A percentile compares a stretch with the other conserved stretches of the same genome.
phyloP scores from a whole-genome alignment of 73 alveolate genomes.

The Tetrahymena malaccensis region DNA sequence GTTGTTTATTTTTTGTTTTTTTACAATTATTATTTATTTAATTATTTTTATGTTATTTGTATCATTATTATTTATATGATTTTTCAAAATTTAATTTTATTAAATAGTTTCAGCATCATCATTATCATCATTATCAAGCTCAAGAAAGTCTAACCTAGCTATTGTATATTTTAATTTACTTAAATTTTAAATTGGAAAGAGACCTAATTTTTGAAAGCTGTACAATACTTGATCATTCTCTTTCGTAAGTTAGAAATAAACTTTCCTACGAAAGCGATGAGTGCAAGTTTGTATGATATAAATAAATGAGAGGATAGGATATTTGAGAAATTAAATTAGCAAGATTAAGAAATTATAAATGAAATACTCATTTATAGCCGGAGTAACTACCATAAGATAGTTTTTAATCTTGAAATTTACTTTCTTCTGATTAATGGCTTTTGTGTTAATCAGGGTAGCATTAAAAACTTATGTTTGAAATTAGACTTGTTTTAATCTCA shows the following conservation, averaged over 20 bases:
- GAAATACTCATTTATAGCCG: not conserved
- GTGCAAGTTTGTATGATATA: not conserved
- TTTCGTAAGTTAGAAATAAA: not conserved
- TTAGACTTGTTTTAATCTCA: not conserved
- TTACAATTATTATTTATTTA: too few relatives aligned
- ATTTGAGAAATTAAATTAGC: not conserved
- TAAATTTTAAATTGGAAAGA: not conserved
- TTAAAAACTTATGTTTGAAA: not conserved
- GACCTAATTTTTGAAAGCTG: not conserved
- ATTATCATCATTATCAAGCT: not conserved
- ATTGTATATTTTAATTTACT: not conserved
- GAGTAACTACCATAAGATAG: not conserved
- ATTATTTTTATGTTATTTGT: too few relatives aligned
- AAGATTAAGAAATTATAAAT: not conserved
- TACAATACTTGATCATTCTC: not conserved
- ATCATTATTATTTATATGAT: too few relatives aligned
- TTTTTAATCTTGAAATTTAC: not conserved
- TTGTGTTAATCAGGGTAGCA: not conserved
- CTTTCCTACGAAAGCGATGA: not conserved
- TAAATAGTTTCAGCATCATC: not conserved
- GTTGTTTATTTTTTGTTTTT: too few relatives aligned
- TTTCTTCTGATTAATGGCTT: not conserved
- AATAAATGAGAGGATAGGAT: not conserved
- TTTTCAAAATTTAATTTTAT: too few relatives aligned
- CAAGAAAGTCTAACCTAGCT: not conserved